Evolutionary conservation across 495 filamentous ascomycete genomes (phyloP).

Genomic region (Oidiodendron maius): DNA sequence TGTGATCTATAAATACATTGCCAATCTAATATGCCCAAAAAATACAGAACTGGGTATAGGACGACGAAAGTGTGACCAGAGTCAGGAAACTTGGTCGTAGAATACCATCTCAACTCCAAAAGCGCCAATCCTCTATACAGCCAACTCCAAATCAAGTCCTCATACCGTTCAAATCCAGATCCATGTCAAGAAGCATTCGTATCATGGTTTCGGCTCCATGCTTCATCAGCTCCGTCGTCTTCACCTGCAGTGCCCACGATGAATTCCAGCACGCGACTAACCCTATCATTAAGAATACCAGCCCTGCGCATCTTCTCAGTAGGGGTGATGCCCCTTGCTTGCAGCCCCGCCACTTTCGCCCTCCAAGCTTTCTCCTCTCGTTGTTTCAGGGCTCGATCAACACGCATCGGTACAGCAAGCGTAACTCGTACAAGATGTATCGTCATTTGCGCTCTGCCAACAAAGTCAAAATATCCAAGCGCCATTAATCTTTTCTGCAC

Average conservation of each 20-base stretch:
- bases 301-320: constrained; percentile 17
- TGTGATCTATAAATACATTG: too few species aligned
- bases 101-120: neutral
- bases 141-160: neutral
- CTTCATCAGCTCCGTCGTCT: constrained; percentile 28
- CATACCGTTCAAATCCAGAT: neutral
- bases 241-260: constrained; percentile 30
- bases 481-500: constrained; percentile 33
- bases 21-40: too few species aligned
- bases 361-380: constrained; percentile 33
- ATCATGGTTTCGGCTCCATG: constrained; percentile 21
- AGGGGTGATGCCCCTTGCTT: constrained; percentile 22
- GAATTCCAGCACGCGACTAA: constrained; percentile 33
- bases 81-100: neutral
- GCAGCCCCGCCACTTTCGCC: constrained; percentile 30
- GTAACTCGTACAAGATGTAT: constrained; percentile 36
- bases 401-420: constrained; percentile 35
- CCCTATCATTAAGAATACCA: constrained; percentile 31
- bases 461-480: constrained; percentile 33
- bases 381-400: constrained; percentile 34
- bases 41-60: neutral
- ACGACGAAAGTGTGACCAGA: neutral
- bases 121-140: constrained; percentile 8
- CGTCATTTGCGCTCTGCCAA: constrained; percentile 31
- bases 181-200: constrained; percentile 8